Percentiles rank a stretch among this genome's conserved stretches.
Conservation (phyloP, 192 early-diverging fungal genomes). For the Podila epicladia region DNA sequence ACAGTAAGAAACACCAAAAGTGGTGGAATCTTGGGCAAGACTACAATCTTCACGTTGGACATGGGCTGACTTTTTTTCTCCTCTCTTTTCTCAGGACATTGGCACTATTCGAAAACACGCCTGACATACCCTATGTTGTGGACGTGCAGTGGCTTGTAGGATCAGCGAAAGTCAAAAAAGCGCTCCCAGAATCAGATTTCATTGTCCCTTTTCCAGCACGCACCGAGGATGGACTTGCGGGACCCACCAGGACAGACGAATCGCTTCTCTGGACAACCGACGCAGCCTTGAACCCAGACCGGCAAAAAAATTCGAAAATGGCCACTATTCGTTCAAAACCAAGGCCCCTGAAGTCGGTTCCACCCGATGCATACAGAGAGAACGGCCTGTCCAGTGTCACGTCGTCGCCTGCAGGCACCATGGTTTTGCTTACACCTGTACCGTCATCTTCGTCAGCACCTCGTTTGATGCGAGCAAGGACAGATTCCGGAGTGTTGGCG, state of each 20-base stretch:
- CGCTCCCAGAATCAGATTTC: constrained; percentile 19
- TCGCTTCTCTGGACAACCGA: constrained; percentile 32
- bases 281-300: background rate
- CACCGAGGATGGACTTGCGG: constrained; percentile 13
- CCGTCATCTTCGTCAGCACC: constrained; percentile 6
- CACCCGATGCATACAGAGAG: background rate
- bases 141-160: constrained; percentile 26
- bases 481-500: constrained; percentile 28
- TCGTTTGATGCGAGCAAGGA: constrained; percentile 9
- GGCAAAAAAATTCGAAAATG: background rate
- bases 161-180: constrained; percentile 17
- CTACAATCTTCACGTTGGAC: background rate
- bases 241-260: constrained; percentile 7
- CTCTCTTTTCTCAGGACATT: constrained; percentile 8
- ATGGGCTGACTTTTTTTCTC: background rate
- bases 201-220: constrained; percentile 44
- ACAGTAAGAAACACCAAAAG: background rate
- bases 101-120: constrained; percentile 6
- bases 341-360: background rate
- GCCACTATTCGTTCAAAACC: background rate
- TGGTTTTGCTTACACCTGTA: background rate
- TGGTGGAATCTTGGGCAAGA: background rate
- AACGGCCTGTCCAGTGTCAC: background rate
- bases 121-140: constrained; percentile 23
- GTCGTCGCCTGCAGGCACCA: background rate